phyloP scores from a whole-genome alignment of 345 rosid genomes.

The Populus tremula region DNA sequence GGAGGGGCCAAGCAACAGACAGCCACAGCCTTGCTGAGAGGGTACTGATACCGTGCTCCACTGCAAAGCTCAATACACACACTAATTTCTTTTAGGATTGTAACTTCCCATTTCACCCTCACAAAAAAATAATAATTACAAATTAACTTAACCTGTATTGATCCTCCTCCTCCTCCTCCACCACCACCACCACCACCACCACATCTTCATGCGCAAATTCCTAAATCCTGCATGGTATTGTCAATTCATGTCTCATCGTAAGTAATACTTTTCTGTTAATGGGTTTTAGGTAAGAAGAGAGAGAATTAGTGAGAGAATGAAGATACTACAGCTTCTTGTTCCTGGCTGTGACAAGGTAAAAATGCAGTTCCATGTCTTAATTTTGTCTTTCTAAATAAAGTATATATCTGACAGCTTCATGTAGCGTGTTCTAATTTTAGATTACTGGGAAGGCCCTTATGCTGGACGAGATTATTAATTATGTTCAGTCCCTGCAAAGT shows the following conservation, averaged over 20 bases:
- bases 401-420: conserved; percentile 29
- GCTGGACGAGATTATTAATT: conserved; percentile 84
- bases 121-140: not conserved
- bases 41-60: conserved; percentile 29
- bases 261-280: not conserved
- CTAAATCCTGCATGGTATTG: no score
- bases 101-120: conserved; percentile 13
- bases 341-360: conserved; percentile 83
- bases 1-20: conserved; percentile 81
- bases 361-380: not conserved
- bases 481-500: conserved; percentile 63
- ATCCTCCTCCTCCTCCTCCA: no score
- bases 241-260: not conserved
- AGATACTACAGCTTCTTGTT: conserved; percentile 53
- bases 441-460: conserved; percentile 78
- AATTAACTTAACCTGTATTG: no score
- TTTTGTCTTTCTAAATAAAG: conserved; percentile 3
- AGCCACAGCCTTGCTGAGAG: conserved; percentile 81
- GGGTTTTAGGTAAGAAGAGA: conserved; percentile 62
- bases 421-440: conserved; percentile 41
- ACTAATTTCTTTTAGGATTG: not conserved
- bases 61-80: not conserved
- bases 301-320: conserved; percentile 78
- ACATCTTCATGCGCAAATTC: no score
- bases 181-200: no score